These are phyloP conservation scores for Serendipita sp. DNA, from an alignment of 768 basidiomycete genomes.

Conservation along the genomic window DNA sequence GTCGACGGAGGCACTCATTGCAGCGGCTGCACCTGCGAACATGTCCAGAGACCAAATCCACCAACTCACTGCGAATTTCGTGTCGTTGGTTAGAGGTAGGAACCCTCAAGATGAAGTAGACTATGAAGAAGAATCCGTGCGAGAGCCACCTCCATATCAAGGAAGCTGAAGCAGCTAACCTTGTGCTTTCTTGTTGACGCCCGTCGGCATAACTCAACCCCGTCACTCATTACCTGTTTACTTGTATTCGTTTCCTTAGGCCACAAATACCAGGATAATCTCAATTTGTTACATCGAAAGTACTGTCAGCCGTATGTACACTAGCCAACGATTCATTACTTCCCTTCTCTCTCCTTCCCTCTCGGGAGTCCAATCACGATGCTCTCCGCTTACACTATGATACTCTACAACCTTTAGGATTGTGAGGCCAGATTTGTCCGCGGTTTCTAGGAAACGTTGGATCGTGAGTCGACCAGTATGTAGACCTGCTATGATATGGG, in stretches of 20 bases:
- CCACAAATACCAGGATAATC: no score
- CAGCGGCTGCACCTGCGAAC: not conserved
- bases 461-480: slow-evolving; percentile 66
- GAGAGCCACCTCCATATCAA: not conserved
- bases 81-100: not conserved
- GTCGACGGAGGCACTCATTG: not conserved
- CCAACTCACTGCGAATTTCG: not conserved
- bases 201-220: no score
- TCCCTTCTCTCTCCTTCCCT: not conserved
- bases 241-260: no score
- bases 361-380: not conserved
- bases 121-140: not conserved
- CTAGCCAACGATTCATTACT: not conserved
- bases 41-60: slow-evolving; percentile 1
- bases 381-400: not conserved
- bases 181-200: no score
- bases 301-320: not conserved
- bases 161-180: not conserved
- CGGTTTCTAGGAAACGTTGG: slow-evolving; percentile 36
- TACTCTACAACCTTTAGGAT: not conserved
- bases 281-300: no score
- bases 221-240: no score
- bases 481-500: slow-evolving; percentile 54
- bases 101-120: not conserved
- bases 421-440: slow-evolving; percentile 25